Base-by-base conservation (phyloP, 2,329 filamentous ascomycete species). In the Calonectria ilicicola region DNA sequence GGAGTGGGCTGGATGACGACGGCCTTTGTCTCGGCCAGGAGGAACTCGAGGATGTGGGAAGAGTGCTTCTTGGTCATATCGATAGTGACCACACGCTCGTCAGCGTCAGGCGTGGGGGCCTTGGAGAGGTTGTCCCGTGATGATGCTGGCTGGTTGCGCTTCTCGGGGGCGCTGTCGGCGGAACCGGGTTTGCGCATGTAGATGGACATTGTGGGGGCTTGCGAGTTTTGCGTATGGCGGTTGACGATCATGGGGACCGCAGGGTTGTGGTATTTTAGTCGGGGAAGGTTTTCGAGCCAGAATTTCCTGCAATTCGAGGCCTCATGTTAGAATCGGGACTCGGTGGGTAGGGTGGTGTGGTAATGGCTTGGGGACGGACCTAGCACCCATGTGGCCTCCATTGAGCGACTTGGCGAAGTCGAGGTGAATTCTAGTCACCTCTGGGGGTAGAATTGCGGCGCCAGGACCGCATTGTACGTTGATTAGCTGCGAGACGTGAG, bases 211-310 rank as follows among this genome's bases (percentile, higher is more conserved):
- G 86, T 88, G 17, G 93, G 90, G 8, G 89, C 86, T 26, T 87
- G 87, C 5, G 86, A 83, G 77, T 91, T 87, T 53, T 92, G 85
- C 44, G 83, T 79, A 75, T 90, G 92, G 72, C 94, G 93, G 83
- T 93, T 93, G 79, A 98, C 91, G 72, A 94, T 92, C 90, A 98
- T 97, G 51, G 93, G 91, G 56, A 98, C 84, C 15, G 91, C 86
- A 0, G 97, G 97, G 83, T 99, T 99, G 89, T 98, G 93, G 87
- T 93, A 99, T 89, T 99, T 98, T 77, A 99, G 88, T 70, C 95
- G 91, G 26, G 95, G 94, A 60, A 98, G 92, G 82, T 92, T 93
- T 73, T 92, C 88, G 75, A 90, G 91, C 94, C 95, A 98, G 89
- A 99, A 98, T 86, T 95, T 95, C 81, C 96, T 98, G 76, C 72